phyloP scores from a whole-genome alignment of 768 basidiomycete species.

The Termitomyces sp. region DNA sequence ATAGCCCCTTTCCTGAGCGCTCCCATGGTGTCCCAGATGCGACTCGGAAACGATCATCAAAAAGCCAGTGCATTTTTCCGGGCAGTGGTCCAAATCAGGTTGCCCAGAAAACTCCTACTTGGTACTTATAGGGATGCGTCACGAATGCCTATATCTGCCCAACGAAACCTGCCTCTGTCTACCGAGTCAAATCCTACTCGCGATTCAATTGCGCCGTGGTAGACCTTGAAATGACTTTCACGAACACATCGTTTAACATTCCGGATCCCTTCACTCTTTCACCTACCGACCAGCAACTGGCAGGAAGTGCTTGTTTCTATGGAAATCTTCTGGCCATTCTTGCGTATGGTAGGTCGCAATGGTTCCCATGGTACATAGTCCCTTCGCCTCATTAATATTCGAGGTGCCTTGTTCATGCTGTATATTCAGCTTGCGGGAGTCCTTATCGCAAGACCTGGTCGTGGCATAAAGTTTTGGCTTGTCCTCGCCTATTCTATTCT shows the following conservation, averaged over 20 bases:
- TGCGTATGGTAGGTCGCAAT: conserved; percentile 28
- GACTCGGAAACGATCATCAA: neutral
- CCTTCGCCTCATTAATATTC: neutral
- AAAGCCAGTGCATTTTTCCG: neutral
- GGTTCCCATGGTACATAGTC: neutral
- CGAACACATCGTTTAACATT: neutral
- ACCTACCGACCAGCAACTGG: neutral
- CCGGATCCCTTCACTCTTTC: neutral
- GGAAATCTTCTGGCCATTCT: conserved; percentile 29
- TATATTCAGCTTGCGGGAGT: conserved; percentile 33
- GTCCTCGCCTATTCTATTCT: conserved; percentile 29
- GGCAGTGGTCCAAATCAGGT: neutral
- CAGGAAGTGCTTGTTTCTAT: conserved; percentile 29
- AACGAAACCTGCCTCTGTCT: neutral
- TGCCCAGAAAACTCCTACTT: neutral
- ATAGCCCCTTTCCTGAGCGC: neutral
- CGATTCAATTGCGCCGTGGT: neutral
- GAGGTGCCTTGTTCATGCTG: conserved; percentile 39
- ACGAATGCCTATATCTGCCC: neutral
- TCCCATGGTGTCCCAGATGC: neutral
- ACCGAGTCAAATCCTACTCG: neutral
- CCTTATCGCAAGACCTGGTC: conserved; percentile 31
- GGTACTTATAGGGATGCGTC: neutral
- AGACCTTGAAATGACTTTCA: neutral
- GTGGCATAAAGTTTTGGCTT: conserved; percentile 29